Evolutionary conservation across 441 rosid species (phyloP), one percentile per base, ranked within the genome.

Genomic region (Raphanus hybrid): DNA sequence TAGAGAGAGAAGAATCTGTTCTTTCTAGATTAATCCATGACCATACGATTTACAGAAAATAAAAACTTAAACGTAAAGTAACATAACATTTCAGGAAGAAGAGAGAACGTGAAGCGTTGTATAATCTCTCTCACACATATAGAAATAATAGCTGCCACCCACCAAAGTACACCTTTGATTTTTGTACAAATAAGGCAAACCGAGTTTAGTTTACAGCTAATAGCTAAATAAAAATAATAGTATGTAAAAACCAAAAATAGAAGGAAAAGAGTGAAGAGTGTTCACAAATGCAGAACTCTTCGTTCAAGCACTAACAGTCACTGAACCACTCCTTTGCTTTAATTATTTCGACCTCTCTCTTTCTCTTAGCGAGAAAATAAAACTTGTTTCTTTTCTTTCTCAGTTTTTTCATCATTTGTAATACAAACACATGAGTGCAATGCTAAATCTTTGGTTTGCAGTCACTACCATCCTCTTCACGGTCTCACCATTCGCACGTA

Each of bases 401-500:
- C 63, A 20, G 23, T 76, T 27, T 76, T 48, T 58, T 71, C 74
- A 57, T 74, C 62, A 14, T 11, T 73, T 71, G 69, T 75, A 69
- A 69, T 57, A 29, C 34, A 5, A 29, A 29, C 4, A 29, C 6
- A 84, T 84, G 76, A 75, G 67, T 70, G 35, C 79, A 60, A 12
- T 83, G 65, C 27, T 68, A 69, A 64, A 69, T 75, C 66, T 80
- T 16, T 57, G 82, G 64, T 15, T 78, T 76, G 39, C 85, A 69
- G 35, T 64, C 74, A 54, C 55, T 54, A 3, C 65, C 23, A 55
- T 85, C 34, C 20, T 81, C 45, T 27, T 66, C 79, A 74, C 76
- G 52, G 29, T 80, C 72, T 75, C 85, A 41, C 81, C 81, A 69
- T 48, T 60, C 41, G 23, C 43, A 70, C 64, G 78, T 70, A 75